Evolutionary conservation across 257 asterid genomes (phyloP), one percentile per base, ranked within the genome.

Genomic region (Solanum virginianum): DNA sequence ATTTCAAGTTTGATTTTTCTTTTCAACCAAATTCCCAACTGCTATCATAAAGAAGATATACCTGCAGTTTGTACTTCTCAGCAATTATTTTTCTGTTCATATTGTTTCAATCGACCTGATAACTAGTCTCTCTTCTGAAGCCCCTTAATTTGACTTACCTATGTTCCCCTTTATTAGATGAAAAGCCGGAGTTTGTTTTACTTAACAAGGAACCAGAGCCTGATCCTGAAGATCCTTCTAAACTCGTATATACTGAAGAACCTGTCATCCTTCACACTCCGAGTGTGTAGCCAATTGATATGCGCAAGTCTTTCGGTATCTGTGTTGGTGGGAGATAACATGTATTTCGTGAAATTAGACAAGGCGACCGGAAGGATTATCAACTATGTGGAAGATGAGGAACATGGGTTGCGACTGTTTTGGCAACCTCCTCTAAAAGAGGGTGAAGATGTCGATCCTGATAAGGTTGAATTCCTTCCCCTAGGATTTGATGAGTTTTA

Each of bases 221-320:
- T 63, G 98, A 97, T 90, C 99, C 99, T 7, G 89, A 95, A 83
- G 91, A 97, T 85, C 98, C 99, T 60, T 91, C 97, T n/a, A 87
- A 91, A 80, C 93, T 91, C 36, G 82, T 92, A 71, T 87, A 92
- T 84, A 89, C 87, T 8, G 98, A 94, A 86, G 99, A 97, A 82
- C 99, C 99, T 20, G 88, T 91, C 82, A 95, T 97, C 87, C 84
- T 97, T 81, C 99, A 96, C 81, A 92, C 98, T 26, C 99, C 98
- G n/a, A n/a, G n/a, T n/a, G n/a, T n/a, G n/a, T n/a, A n/a, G n/a
- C n/a, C n/a, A n/a, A n/a, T n/a, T n/a, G n/a, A n/a, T n/a, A n/a
- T n/a, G n/a, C n/a, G n/a, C n/a, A n/a, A n/a, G n/a, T n/a, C n/a
- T n/a, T n/a, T n/a, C n/a, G n/a, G n/a, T n/a, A n/a, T n/a, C n/a